Evolutionary conservation across 805 yeast species (phyloP), one percentile per base, ranked within the genome.

Genomic region (Wickerhamomyces mucosus): DNA sequence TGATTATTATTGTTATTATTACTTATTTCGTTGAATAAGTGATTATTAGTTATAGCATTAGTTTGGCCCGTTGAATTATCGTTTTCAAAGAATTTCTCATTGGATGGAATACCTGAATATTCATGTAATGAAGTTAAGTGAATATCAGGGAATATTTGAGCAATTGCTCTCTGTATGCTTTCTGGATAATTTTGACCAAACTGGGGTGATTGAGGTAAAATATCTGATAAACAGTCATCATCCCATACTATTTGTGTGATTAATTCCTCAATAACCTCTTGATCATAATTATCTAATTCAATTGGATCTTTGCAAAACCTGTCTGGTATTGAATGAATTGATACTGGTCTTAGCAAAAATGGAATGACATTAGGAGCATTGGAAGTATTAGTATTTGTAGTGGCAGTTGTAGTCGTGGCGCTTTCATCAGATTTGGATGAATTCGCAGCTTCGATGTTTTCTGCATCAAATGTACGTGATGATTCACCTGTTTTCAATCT

Each of bases 321-420:
- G 12, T 63, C 58, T 0, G 94, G 89, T 9, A 81, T 72, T 0
- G 81, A 67, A 27, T 67, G 60, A 0, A 77, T 59, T 14, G 83
- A 77, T 36, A 78, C 69, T 26, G 76, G 71, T 36, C 88, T 57
- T 18, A 81, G 52, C 9, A 81, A 61, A 53, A 81, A 72, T 2
- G 86, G 88, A 21, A 80, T 51, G 54, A 77, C 76, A 40, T 77
- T 79, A 6, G 82, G 67, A 27, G 62, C 68, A 31, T 65, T 19
- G 8, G 21, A 8, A 19, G 21, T 8, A 11, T 11, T 11, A 19
- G 21, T 70, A 26, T 48, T 61, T 17, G 59, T 62, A 40, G 60
- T 51, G 5, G 31, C 25, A 17, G 29, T 30, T 4, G 43, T 33
- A 5, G 41, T 32, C 11, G 28, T 8, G 2, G 37, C 28, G 3